Percentiles rank a stretch among this genome's conserved stretches.
These are phyloP conservation scores for Vitis cinerea DNA, from an alignment of 164 flowering plant genomes.

Conservation along the genomic window DNA sequence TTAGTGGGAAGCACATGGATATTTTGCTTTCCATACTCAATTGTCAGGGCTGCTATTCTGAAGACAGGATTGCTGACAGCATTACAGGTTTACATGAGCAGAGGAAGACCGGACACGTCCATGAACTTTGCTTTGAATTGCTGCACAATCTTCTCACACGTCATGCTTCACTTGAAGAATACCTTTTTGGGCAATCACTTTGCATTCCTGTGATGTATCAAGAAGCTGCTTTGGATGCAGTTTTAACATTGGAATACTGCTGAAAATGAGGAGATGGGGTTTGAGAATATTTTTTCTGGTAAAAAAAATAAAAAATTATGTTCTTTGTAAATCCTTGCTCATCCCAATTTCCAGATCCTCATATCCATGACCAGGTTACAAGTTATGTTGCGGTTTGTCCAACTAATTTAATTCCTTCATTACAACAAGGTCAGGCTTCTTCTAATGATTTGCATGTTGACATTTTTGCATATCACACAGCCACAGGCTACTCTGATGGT, in stretches of 20 bases:
- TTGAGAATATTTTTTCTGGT: conserved; percentile 44
- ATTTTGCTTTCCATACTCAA: no score
- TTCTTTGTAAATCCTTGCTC: conserved; percentile 53
- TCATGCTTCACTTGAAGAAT: no score
- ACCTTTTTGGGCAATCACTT: conserved; percentile 52
- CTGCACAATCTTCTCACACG: no score
- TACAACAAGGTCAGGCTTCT: conserved; percentile 23
- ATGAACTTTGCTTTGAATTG: no score
- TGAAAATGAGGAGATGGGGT: conserved; percentile 22
- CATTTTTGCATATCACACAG: conserved; percentile 60
- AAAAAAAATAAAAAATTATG: conserved; percentile 27
- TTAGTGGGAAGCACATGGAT: no score
- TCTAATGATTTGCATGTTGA: conserved; percentile 23
- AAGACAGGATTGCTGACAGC: no score
- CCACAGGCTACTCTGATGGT: conserved; percentile 48
- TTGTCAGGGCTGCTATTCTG: no score
- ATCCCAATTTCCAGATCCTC: conserved; percentile 54
- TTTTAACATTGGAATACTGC: conserved; percentile 22
- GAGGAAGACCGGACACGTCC: no score
- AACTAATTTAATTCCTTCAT: conserved; percentile 24
- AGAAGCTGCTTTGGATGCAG: conserved; percentile 34
- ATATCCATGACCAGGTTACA: conserved; percentile 48
- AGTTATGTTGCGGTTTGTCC: conserved; percentile 60
- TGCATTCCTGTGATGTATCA: conserved; percentile 47
- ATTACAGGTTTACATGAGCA: no score